phyloP scores from a whole-genome alignment of 2,329 filamentous ascomycete species.

The Aspergillus clavatus region DNA sequence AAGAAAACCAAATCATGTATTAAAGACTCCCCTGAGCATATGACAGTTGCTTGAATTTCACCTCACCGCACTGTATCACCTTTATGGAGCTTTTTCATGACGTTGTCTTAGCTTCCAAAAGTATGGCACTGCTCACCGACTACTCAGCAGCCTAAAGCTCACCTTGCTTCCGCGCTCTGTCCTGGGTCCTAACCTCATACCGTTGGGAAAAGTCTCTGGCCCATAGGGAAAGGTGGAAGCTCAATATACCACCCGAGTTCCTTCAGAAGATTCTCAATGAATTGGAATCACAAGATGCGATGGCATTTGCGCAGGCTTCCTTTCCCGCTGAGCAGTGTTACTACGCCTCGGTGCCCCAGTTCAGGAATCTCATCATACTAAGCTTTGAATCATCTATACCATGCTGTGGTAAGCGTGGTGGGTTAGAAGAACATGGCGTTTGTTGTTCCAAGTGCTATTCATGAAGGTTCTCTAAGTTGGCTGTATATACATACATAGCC shows the following conservation, averaged over 20 bases:
- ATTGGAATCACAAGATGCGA: conserved; percentile 15
- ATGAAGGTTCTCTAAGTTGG: no score
- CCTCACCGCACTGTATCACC: conserved; percentile 17
- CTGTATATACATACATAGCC: no score
- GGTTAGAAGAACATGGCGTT: conserved; percentile 10
- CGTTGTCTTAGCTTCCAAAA: conserved; percentile 6
- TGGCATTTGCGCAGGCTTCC: conserved; percentile 22
- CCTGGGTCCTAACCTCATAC: conserved; percentile 17
- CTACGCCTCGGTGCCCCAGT: conserved; percentile 20
- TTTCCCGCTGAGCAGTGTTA: conserved; percentile 16
- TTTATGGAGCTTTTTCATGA: conserved; percentile 18
- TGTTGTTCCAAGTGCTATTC: conserved; percentile 17
- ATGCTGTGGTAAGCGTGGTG: conserved; percentile 21
- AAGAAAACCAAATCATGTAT: conserved; percentile 10
- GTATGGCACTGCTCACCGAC: conserved; percentile 15
- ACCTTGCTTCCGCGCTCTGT: conserved; percentile 21
- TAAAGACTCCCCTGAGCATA: background rate
- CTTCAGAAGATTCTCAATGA: conserved; percentile 11
- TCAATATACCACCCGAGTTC: conserved; percentile 11
- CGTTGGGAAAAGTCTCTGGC: conserved; percentile 17
- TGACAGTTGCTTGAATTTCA: conserved; percentile 13
- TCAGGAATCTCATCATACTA: conserved; percentile 11
- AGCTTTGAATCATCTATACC: conserved; percentile 16
- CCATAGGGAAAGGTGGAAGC: conserved; percentile 13
- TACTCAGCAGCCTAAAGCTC: conserved; percentile 20